Base-by-base conservation (phyloP, 1,139 yeast species). In the Yamadazyma atmosphaerica region DNA sequence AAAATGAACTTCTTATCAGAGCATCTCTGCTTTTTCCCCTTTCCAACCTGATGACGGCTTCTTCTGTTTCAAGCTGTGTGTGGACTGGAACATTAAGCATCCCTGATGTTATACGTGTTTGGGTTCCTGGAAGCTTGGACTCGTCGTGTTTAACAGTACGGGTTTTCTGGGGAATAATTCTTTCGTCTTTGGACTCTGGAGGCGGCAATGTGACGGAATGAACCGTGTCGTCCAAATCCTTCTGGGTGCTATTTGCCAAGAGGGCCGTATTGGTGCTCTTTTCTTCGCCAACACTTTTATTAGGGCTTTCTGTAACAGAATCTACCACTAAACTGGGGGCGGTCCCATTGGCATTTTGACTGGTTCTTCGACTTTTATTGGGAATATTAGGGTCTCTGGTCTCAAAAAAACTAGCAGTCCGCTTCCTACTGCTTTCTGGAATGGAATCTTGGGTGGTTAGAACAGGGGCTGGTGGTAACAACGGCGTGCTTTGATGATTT, bases 21-120 rank as follows among this genome's bases (percentile, higher is more conserved):
- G 15, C 12, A 12, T 23, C 31, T 4, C 27, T n/a, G 4, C 16
- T 27, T 35, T 24, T 38, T 9, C 34, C 7, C 15, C 14, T 30
- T 16, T 32, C 38, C 19, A 42, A 38, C n/a, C 49, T 36, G 24
- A 19, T 36, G 7, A 40, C 45, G 10, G 48, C 54, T 21, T 53
- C 55, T 21, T 48, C 50, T n/a, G 49, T 49, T 17, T 57, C 60
- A 26, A 57, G 40, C 37, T 52, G 52, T 2, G 60, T 46, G 38
- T 54, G 59, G 13, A 54, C 54, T 1, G 74, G 74, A 26, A 63
- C 52, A 35, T 51, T 54, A 35, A 83, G 61, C 86, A 81, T 83
- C 1, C 89, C 89, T 0, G 86, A 81, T 1, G 86, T 79, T 33
- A 82, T 80, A 52, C 87, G 68, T 30, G 18, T 30, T 9, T 42